Evolutionary conservation across 2,329 filamentous ascomycete genomes (phyloP).

Genomic region (Aspergillus transmontanensis): DNA sequence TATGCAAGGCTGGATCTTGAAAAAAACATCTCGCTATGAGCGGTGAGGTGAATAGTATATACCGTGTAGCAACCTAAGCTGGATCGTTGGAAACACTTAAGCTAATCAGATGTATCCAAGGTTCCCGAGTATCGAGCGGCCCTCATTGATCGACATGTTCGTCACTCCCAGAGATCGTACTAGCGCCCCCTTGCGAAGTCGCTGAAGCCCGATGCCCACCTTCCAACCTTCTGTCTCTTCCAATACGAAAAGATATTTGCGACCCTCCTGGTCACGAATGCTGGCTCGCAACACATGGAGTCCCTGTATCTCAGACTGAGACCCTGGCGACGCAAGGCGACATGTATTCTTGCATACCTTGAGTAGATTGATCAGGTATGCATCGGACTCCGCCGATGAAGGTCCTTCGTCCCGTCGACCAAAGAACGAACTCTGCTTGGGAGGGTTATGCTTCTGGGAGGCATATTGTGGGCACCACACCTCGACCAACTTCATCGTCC

Average conservation of each 20-base stretch:
- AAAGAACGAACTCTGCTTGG: constrained; percentile 38
- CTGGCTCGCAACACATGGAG: constrained; percentile 61
- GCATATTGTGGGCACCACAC: constrained; percentile 73
- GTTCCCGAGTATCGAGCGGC: constrained; percentile 21
- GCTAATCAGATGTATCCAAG: constrained; percentile 21
- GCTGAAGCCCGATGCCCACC: constrained; percentile 60
- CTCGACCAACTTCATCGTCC: constrained; percentile 93
- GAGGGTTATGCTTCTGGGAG: constrained; percentile 37
- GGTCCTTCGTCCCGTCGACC: constrained; percentile 54
- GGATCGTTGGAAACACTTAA: background rate
- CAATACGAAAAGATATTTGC: constrained; percentile 64
- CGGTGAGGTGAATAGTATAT: background rate
- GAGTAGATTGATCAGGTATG: constrained; percentile 64
- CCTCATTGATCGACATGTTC: constrained; percentile 22
- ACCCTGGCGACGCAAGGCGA: constrained; percentile 50
- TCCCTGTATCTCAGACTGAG: constrained; percentile 42
- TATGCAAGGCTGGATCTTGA: constrained; percentile 5
- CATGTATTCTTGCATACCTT: constrained; percentile 67
- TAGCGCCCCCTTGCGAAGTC: constrained; percentile 58
- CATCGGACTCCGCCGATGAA: constrained; percentile 67
- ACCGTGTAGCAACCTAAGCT: background rate
- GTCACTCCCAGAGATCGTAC: constrained; percentile 58
- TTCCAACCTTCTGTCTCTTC: constrained; percentile 65
- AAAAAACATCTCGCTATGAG: constrained; percentile 2
- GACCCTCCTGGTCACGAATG: constrained; percentile 62